Conservation (phyloP, 371 early-diverging fungal species). For the Mortierella sp. region DNA sequence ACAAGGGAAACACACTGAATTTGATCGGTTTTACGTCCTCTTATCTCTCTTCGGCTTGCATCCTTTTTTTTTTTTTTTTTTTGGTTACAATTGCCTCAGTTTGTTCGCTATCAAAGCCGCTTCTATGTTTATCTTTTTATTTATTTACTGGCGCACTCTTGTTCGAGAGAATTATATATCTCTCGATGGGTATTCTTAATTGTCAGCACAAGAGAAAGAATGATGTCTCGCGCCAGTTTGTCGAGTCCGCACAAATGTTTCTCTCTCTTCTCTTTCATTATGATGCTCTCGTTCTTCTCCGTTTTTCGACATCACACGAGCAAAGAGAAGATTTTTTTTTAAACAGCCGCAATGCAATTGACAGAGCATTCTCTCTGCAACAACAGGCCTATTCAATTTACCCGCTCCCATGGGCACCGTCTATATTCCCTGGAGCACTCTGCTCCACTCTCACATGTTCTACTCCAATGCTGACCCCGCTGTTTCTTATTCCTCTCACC, state of each 20-base stretch:
- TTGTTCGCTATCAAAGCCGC: not conserved
- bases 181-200: not conserved
- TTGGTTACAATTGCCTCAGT: not conserved
- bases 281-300: not conserved
- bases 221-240: not conserved
- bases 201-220: not conserved
- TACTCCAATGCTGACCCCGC: not conserved
- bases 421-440: not conserved
- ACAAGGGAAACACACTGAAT: not conserved
- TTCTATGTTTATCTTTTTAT: conserved; percentile 11
- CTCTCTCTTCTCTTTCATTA: not conserved
- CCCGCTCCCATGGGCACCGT: not conserved
- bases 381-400: not conserved
- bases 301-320: conserved; percentile 6
- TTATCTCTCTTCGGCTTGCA: not conserved
- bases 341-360: not conserved
- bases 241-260: not conserved
- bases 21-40: not conserved
- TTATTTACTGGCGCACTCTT: not conserved
- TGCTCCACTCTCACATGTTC: not conserved
- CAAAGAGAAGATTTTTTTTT: not conserved
- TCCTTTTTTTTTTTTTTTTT: not conserved
- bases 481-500: not conserved
- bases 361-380: not conserved
- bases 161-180: not conserved